Conservation (phyloP, 306 rosid genomes). For the Trifolium pratense region DNA sequence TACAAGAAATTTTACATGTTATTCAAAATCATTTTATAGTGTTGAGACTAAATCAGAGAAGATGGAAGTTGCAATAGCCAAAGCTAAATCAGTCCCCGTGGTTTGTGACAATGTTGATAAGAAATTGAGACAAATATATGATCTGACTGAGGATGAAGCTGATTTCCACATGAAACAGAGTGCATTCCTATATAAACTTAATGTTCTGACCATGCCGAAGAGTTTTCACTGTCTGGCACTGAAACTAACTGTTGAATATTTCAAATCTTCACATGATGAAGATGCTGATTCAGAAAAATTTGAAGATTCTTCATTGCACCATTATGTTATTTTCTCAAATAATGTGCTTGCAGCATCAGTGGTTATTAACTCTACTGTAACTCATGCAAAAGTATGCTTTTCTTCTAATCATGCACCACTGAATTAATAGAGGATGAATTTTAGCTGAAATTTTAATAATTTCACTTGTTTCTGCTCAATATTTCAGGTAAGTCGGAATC, state of each 20-base stretch:
- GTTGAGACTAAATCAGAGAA: conserved; percentile 65
- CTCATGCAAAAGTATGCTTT: conserved; percentile 73
- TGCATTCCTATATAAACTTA: conserved; percentile 92
- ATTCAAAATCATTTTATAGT: conserved; percentile 57
- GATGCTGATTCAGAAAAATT: conserved; percentile 66
- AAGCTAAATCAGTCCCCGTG: conserved; percentile 73
- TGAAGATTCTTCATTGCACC: conserved; percentile 70
- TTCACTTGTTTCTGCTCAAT: conserved; percentile 47
- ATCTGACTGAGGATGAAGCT: conserved; percentile 97
- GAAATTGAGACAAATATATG: conserved; percentile 91
- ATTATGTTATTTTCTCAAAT: conserved; percentile 81
- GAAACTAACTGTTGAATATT: conserved; percentile 92
- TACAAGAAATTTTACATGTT: conserved; percentile 21
- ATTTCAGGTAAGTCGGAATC: conserved; percentile 77
- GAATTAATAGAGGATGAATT: conserved; percentile 31
- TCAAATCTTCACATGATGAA: conserved; percentile 59
- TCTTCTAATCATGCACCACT: conserved; percentile 21
- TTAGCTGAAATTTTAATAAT: conserved; percentile 23
- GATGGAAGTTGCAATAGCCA: conserved; percentile 65
- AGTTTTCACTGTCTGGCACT: conserved; percentile 90
- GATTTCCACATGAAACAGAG: conserved; percentile 95
- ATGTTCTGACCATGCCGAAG: conserved; percentile 97
- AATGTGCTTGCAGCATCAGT: conserved; percentile 90
- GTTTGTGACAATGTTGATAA: conserved; percentile 94
- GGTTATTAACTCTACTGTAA: conserved; percentile 85